Evolutionary conservation across 768 basidiomycete species (phyloP).

Genomic region (Amanita jacksonii): DNA sequence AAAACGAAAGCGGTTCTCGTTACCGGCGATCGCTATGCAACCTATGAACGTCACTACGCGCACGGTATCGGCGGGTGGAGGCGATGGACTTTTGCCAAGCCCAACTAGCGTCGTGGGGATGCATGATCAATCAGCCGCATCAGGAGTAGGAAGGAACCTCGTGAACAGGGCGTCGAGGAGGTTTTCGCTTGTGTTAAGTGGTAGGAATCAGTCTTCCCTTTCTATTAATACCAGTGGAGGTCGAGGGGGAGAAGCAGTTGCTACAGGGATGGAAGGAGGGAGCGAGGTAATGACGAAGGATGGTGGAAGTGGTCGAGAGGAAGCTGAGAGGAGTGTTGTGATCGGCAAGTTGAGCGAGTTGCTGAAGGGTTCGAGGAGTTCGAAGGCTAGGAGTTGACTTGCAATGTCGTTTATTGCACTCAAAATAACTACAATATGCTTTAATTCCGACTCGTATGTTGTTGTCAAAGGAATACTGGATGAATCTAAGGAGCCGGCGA

Average conservation of each 20-base stretch:
- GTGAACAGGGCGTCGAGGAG: constrained; percentile 26
- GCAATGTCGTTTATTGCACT: too few species aligned
- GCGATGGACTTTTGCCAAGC: constrained; percentile 16
- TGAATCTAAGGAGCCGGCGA: too few species aligned
- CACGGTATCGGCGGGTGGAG: constrained; percentile 22
- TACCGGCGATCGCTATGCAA: constrained; percentile 71
- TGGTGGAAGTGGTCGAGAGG: too few species aligned
- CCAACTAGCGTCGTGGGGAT: constrained; percentile 11
- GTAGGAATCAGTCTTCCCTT: constrained; percentile 11
- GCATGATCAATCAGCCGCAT: constrained; percentile 6
- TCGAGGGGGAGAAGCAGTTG: constrained; percentile 6
- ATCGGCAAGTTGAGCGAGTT: not conserved
- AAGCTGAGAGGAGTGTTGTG: too few species aligned
- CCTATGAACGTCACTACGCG: constrained; percentile 61
- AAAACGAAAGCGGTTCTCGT: constrained; percentile 59
- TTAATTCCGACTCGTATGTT: too few species aligned
- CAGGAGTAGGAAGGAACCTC: not conserved
- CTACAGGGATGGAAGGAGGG: too few species aligned
- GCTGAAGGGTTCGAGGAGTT: not conserved
- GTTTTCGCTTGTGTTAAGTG: constrained; percentile 52
- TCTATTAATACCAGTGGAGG: not conserved
- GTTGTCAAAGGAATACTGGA: too few species aligned
- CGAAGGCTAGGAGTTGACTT: not conserved
- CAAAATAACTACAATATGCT: too few species aligned
- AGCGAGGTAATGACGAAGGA: too few species aligned